These are phyloP conservation scores for Thecaphora thlaspeos DNA, from an alignment of 1,284 basidiomycete species.

Conservation along the genomic window DNA sequence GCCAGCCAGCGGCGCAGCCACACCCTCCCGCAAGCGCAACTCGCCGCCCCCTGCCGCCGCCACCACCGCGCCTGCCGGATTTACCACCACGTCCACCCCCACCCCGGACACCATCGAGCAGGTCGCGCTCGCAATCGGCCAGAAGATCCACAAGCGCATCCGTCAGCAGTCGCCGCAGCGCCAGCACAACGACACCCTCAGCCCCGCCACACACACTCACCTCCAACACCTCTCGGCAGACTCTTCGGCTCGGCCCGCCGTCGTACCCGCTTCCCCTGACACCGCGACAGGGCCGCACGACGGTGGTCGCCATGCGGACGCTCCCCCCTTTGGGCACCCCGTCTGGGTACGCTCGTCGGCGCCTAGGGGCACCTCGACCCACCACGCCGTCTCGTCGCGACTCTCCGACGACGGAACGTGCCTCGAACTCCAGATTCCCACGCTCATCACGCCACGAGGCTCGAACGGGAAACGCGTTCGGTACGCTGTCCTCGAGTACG, in stretches of 20 bases:
- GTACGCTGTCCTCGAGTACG: constrained; percentile 50
- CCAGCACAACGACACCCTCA: constrained; percentile 3
- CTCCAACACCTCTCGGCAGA: constrained; percentile 24
- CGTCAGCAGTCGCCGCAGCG: background rate
- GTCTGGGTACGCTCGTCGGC: constrained; percentile 35
- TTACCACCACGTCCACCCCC: background rate
- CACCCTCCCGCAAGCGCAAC: background rate
- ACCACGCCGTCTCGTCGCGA: constrained; percentile 26
- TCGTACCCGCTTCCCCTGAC: too few relatives aligned
- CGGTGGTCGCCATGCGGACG: constrained; percentile 9
- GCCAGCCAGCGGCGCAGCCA: constrained; percentile 19
- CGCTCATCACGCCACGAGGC: constrained; percentile 42
- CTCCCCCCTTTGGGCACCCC: constrained; percentile 30
- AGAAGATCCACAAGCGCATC: background rate
- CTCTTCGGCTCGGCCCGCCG: constrained; percentile 4
- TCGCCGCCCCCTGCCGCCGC: background rate
- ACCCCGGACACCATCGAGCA: background rate
- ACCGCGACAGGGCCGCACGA: too few relatives aligned
- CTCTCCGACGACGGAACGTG: constrained; percentile 32
- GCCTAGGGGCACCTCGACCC: constrained; percentile 40
- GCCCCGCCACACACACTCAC: constrained; percentile 16
- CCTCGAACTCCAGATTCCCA: constrained; percentile 44
- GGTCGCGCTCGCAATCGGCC: background rate
- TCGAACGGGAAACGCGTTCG: constrained; percentile 38
- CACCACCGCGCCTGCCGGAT: background rate